phyloP scores from a whole-genome alignment of 2,329 filamentous ascomycete genomes.

The Paracoccidioides lutzii region DNA sequence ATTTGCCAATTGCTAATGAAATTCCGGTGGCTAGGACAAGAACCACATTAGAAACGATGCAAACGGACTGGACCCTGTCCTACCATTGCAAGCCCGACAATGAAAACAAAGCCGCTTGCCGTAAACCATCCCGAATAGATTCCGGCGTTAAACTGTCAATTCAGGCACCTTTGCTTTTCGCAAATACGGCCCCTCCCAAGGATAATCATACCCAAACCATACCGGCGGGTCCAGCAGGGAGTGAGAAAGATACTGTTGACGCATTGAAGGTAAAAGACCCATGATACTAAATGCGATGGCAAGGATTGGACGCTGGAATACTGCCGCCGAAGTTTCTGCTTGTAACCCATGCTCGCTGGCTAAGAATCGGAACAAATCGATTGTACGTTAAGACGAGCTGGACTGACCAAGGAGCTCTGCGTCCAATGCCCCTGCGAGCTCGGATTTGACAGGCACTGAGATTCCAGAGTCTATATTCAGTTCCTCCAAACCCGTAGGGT shows the following conservation, averaged over 20 bases:
- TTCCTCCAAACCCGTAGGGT: no score
- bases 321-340: slow-evolving; percentile 49
- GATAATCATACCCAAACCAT: slow-evolving; percentile 43
- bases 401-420: slow-evolving; percentile 17
- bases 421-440: slow-evolving; percentile 14
- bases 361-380: background rate
- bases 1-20: slow-evolving; percentile 42
- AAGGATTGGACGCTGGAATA: slow-evolving; percentile 52
- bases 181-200: no score
- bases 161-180: background rate
- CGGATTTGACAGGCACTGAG: background rate
- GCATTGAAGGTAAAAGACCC: slow-evolving; percentile 50
- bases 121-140: slow-evolving; percentile 39
- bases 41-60: slow-evolving; percentile 43
- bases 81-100: slow-evolving; percentile 48
- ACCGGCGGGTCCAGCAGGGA: slow-evolving; percentile 47
- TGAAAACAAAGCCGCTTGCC: slow-evolving; percentile 45
- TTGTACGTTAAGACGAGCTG: background rate
- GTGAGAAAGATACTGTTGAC: slow-evolving; percentile 45
- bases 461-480: no score
- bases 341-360: slow-evolving; percentile 34
- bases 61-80: slow-evolving; percentile 46
- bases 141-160: background rate
- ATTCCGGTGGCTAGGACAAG: slow-evolving; percentile 46
- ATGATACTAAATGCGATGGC: slow-evolving; percentile 49